Base-by-base conservation (phyloP, 2,329 filamentous ascomycete genomes). In the Hymenoscyphus infarciens region DNA sequence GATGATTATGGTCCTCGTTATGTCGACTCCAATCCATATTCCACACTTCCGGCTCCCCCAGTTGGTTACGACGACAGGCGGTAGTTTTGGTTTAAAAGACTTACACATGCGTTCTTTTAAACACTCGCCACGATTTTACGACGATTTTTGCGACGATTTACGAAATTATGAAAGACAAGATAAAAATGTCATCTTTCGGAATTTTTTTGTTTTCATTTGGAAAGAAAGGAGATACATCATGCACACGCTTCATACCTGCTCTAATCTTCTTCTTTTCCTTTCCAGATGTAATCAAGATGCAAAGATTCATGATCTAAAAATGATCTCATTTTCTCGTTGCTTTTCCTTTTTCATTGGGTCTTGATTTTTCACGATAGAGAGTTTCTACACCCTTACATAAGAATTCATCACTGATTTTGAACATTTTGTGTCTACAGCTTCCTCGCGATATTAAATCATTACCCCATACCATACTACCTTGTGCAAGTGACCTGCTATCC, bases 1-100 rank as follows among this genome's bases (percentile, higher is more conserved):
- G 70, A 53, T 54, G 68, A 73, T 57, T 73, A 76, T 64, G 76
- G 75, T 56, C 73, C 75, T 38, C 75, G 73, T 55, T 81, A 81
- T 66, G 71, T 74, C 56, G 79, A 81, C 69, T 75, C 72, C 53
- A 80, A 80, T 68, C 79, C 79, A 16, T 81, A 81, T 64, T 74
- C 73, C 57, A 69, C 45, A 60, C 67, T 73, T 54, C 72, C 73
- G 25, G 68, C 73, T 49, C 73, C 73, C 59, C 73, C 73, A 45
- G 68, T 74, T 58, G 72, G 72, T 35, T 72, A 65, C 60, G 64
- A 67, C 56, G 62, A 65, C 57, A 56, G 62, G 39, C 57, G 62
- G 66, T 64, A 66, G 22, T 59, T 16, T 11, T 35, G 25, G n/a
- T 13, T 33, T n/a, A 10, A 1, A 5, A 19, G n/a, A n/a, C 3